Evolutionary conservation across 257 asterid species (phyloP).

Genomic region (Przewalskia tangutica): DNA sequence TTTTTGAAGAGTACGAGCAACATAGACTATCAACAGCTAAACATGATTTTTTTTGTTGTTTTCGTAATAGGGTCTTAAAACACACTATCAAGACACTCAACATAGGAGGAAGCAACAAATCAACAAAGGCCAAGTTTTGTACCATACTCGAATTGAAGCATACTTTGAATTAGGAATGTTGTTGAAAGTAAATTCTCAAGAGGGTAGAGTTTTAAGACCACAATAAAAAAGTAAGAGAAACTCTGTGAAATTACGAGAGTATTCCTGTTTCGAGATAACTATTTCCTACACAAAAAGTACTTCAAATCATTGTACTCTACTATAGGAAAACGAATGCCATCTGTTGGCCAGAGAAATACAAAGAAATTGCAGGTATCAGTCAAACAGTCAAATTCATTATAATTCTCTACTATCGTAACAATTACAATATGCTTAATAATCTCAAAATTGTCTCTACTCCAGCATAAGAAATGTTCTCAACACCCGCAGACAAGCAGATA

Average conservation of each 20-base stretch:
- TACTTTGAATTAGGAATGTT: too few species aligned
- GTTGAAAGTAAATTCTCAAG: not conserved
- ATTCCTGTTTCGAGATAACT: conserved; percentile 25
- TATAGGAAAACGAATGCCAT: too few species aligned
- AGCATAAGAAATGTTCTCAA: not conserved
- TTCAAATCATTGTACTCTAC: too few species aligned
- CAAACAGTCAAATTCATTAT: not conserved
- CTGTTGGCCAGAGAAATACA: not conserved
- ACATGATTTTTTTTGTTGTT: not conserved
- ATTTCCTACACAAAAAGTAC: not conserved
- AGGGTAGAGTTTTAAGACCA: too few species aligned
- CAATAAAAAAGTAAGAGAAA: too few species aligned
- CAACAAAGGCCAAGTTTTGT: not conserved
- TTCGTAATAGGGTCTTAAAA: not conserved
- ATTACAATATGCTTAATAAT: not conserved
- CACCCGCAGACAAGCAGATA: not conserved
- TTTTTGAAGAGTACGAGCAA: too few species aligned
- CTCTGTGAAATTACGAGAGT: conserved; percentile 13
- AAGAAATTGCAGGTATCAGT: not conserved
- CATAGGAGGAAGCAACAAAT: not conserved
- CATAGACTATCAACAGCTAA: not conserved
- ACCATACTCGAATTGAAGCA: not conserved
- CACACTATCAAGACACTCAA: not conserved
- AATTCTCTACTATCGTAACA: not conserved
- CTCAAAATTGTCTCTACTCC: not conserved